These are phyloP conservation scores for Suhomyces anneliseae DNA, from an alignment of 1,139 yeast genomes.

Conservation along the genomic window DNA sequence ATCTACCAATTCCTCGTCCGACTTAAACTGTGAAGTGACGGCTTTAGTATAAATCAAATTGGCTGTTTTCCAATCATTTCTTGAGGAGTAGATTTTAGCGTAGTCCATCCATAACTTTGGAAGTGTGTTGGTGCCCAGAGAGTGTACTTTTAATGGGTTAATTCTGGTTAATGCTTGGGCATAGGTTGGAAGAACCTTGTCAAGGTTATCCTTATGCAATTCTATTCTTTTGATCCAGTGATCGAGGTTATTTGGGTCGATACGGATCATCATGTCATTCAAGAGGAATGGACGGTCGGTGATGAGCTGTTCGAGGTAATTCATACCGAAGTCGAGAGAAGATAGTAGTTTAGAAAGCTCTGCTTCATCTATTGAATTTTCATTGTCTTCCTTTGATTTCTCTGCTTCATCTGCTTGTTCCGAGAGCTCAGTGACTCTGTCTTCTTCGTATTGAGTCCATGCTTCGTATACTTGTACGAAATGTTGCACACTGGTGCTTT, in stretches of 20 bases:
- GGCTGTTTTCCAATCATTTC: slow-evolving; percentile 60
- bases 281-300: slow-evolving; percentile 55
- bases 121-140: slow-evolving; percentile 34
- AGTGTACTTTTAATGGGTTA: slow-evolving; percentile 56
- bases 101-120: slow-evolving; percentile 69
- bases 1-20: slow-evolving; percentile 63
- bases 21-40: slow-evolving; percentile 65
- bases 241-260: slow-evolving; percentile 59
- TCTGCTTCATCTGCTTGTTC: slow-evolving; percentile 19
- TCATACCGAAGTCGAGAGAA: slow-evolving; percentile 45
- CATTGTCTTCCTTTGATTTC: slow-evolving; percentile 12
- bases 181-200: slow-evolving; percentile 54
- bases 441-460: slow-evolving; percentile 63
- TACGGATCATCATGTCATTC: slow-evolving; percentile 66
- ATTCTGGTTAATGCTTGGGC: slow-evolving; percentile 68
- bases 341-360: slow-evolving; percentile 13
- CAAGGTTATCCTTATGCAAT: slow-evolving; percentile 37
- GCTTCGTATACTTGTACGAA: slow-evolving; percentile 66
- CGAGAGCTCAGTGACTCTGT: slow-evolving; percentile 39
- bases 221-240: slow-evolving; percentile 68
- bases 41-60: slow-evolving; percentile 65
- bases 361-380: background rate
- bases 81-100: slow-evolving; percentile 61
- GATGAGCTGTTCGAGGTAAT: slow-evolving; percentile 55
- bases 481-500: slow-evolving; percentile 56